Base-by-base conservation (phyloP, 2,329 filamentous ascomycete genomes). In the Colletotrichum lindemuthianum region DNA sequence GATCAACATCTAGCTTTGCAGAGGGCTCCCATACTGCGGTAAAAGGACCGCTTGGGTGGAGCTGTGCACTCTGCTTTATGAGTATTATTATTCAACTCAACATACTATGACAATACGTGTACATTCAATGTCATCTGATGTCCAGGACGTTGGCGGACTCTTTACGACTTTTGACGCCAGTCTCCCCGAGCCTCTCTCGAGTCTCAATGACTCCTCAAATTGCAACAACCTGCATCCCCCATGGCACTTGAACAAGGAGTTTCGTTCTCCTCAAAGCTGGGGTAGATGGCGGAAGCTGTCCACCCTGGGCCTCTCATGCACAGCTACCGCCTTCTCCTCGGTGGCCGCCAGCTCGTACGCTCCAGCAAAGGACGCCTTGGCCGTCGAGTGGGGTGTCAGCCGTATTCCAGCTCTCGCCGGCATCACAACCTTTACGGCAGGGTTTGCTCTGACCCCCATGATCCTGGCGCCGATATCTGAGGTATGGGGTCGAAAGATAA, bases 371-470 rank as follows among this genome's bases (percentile, higher is more conserved):
- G 10, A 54, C 9, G 51, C 51, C 24, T n/a, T 54, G 6, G 51
- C 51, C 1, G 24, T 24, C 9, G 52, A 55, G 15, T 55, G 40
- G 52, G 33, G 52, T 8, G 15, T 55, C 4, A 12, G n/a, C 12
- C 41, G 39, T 1, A 47, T 16, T 8, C 41, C 53, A 1, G 53
- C 32, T 2, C 39, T 40, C 2, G 33, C 39, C 8, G 92, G 92
- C 37, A 91, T 97, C 66, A 96, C 93, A 0, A 86, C 88, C 0
- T 97, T 96, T 76, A 95, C 92, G 41, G 72, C 84, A 39, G 93
- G 94, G 4, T 97, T 97, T 69, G 92, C 85, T 0, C 75, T 93
- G 24, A 91, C 92, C 0, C 94, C 94, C 0, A 97, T 97, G 93
- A 82, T 92, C 1, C 84, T 97, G 0, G 93, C 93, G 0, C 94